These are phyloP conservation scores for Eutrema japonicum DNA, from an alignment of 345 rosid species.

Conservation along the genomic window DNA sequence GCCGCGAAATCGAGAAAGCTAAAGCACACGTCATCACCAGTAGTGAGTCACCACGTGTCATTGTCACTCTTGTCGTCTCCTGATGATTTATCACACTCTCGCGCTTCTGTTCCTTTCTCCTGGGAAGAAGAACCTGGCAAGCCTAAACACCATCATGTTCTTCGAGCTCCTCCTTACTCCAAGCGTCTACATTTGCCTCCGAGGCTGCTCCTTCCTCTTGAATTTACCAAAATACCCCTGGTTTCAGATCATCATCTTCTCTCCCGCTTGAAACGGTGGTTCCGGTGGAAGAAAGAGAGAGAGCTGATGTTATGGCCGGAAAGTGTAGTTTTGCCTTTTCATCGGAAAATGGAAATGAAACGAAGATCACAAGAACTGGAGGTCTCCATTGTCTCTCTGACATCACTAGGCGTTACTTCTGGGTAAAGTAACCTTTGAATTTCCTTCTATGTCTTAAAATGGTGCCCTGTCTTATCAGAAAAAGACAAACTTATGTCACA, in stretches of 20 bases:
- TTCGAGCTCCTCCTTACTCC: slow-evolving; percentile 22
- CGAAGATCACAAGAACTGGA: slow-evolving; percentile 42
- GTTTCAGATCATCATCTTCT: neutral
- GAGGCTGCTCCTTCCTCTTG: slow-evolving; percentile 45
- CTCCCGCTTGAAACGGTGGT: slow-evolving; percentile 43
- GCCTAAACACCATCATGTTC: slow-evolving; percentile 51
- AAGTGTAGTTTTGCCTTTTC: slow-evolving; percentile 55
- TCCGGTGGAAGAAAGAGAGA: slow-evolving; percentile 48
- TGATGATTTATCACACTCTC: slow-evolving; percentile 50
- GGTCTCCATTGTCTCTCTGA: slow-evolving; percentile 37
- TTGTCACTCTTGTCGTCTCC: slow-evolving; percentile 40
- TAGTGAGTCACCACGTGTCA: slow-evolving; percentile 26
- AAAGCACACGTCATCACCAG: slow-evolving; percentile 46
- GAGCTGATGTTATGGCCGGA: slow-evolving; percentile 37
- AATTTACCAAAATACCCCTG: slow-evolving; percentile 46
- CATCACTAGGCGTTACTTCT: slow-evolving; percentile 50
- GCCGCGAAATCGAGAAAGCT: slow-evolving; percentile 38
- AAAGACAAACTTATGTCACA: too few species aligned
- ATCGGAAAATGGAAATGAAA: slow-evolving; percentile 27
- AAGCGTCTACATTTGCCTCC: slow-evolving; percentile 67
- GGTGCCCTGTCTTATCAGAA: neutral
- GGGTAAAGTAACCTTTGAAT: slow-evolving; percentile 45
- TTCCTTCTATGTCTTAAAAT: neutral
- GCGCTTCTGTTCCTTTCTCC: slow-evolving; percentile 72
- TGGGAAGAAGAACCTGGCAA: slow-evolving; percentile 95